Base-by-base conservation (phyloP, 371 early-diverging fungal species). In the Choanephora cucurbitarum region DNA sequence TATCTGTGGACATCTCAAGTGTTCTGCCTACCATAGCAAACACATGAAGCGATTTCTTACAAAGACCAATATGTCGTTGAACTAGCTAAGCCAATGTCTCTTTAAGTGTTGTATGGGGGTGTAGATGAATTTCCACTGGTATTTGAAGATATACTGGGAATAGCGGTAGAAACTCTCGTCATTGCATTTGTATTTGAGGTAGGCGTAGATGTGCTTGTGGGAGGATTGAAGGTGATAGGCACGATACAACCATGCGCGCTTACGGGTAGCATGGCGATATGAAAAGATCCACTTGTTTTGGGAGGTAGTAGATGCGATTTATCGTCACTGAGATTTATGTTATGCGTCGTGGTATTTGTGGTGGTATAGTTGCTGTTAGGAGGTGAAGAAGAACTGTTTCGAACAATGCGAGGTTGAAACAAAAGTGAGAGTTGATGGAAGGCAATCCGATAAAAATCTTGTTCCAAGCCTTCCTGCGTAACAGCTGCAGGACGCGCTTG, bases 381-480 rank as follows among this genome's bases (percentile, higher is more conserved):
- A 33, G 14, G 15, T 33, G 40, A 41, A 23, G 24, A 57, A 14
- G 58, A 31, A 15, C 13, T 44, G 24, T 37, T 50, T 28, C 62
- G 64, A 48, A 64, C 44, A 13, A 76, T 63, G 28, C 82, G 82
- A 19, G 83, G 86, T 59, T 85, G 84, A 59, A 88, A 92, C 10
- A 92, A 59, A 13, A 90, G 70, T 4, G 91, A 91, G 45, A 77
- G 82, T 52, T 91, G 91, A 57, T 87, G 83, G 72, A 90, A 90
- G n/a, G 33, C 86, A 19, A 80, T 82, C 74, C 90, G 81, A 44
- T 52, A 67, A 48, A 67, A 77, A 49, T 72, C 73, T 49, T 73
- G 70, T 15, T 81, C 75, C 5, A 75, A 47, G 1, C 67, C 71
- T 22, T 73, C 77, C 8, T 67, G 57, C n/a, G 67, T 66, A 17